Base-by-base conservation (phyloP, 495 filamentous ascomycete genomes). In the Amphirosellinia nigrospora region DNA sequence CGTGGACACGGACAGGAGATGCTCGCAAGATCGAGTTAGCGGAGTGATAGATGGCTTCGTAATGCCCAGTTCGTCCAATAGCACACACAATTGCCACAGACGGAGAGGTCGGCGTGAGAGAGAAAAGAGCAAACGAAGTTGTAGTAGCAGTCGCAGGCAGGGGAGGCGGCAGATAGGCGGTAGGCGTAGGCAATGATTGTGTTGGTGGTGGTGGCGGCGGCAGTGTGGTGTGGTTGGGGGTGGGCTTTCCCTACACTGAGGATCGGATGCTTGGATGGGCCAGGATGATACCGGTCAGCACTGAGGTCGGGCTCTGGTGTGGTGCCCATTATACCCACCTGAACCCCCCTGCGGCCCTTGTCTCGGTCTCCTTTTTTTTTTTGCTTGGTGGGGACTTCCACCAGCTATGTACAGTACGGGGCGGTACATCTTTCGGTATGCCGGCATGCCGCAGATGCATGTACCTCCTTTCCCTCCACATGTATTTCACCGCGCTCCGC, bases 351-450 rank as follows among this genome's bases (percentile, higher is more conserved):
- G 1, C 11, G 32, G 55, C 55, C 53, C 58, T 61, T 64, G 59
- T 53, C 60, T 70, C 68, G 48, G 48, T 63, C 60, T 64, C 60
- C 68, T 64, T 70, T 70, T 70, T 7, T 64, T 70, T 70, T 70
- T 7, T 64, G 50, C 68, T 55, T n/a, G 41, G 50, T 70, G 58
- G 70, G 63, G 53, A 61, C 62, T 41, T 53, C n/a, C n/a, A n/a
- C n/a, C n/a, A 30, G 10, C 3, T 52, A 30, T 53, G 45, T 48
- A 48, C 45, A 8, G 4, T 23, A 28, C 9, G 7, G 10, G 23
- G 13, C 16, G 26, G 28, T 34, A 58, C 55, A 10, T 36, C 55
- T n/a, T 8, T 21, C 30, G 30, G 21, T 28, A 32, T n/a, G 21
- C 19, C 55, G 30, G 30, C 21, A 21, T 58, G 36, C 55, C 55